These are phyloP conservation scores for Malus orientalis DNA, from an alignment of 306 rosid genomes.

Conservation along the genomic window DNA sequence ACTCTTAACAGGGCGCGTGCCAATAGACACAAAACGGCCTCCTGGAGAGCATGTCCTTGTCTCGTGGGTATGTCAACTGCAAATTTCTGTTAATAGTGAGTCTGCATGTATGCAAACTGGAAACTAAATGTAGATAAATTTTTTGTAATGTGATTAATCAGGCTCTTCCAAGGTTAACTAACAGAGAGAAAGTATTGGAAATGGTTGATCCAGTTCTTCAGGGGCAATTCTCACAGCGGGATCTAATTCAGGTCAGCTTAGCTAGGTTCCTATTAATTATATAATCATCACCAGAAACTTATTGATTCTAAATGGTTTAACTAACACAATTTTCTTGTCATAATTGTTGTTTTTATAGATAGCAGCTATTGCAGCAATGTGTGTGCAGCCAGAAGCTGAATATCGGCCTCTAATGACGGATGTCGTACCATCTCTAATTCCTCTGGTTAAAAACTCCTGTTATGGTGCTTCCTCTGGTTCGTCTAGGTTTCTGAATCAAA, in stretches of 20 bases:
- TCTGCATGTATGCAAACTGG: neutral
- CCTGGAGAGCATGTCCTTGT: conserved; percentile 92
- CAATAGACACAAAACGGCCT: conserved; percentile 72
- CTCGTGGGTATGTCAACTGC: conserved; percentile 64
- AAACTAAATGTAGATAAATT: neutral
- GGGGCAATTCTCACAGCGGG: conserved; percentile 79
- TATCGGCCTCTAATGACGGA: conserved; percentile 93
- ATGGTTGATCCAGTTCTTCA: conserved; percentile 86
- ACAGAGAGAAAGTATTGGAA: conserved; percentile 66
- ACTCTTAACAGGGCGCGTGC: conserved; percentile 86
- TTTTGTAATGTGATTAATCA: conserved; percentile 18
- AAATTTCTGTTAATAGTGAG: neutral
- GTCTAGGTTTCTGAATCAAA: conserved; percentile 51
- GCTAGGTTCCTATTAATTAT: neutral
- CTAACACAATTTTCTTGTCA: conserved; percentile 5
- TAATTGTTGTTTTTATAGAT: conserved; percentile 26
- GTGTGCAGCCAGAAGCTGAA: conserved; percentile 96
- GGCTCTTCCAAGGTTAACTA: conserved; percentile 94
- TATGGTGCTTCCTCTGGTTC: conserved; percentile 25
- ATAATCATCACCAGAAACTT: neutral
- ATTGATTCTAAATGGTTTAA: neutral
- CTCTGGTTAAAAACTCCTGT: conserved; percentile 53
- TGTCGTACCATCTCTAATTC: conserved; percentile 81
- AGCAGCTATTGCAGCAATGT: conserved; percentile 98
- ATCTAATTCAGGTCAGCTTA: conserved; percentile 70